phyloP scores from a whole-genome alignment of 2,329 filamentous ascomycete species.

The Penicillium sp. region DNA sequence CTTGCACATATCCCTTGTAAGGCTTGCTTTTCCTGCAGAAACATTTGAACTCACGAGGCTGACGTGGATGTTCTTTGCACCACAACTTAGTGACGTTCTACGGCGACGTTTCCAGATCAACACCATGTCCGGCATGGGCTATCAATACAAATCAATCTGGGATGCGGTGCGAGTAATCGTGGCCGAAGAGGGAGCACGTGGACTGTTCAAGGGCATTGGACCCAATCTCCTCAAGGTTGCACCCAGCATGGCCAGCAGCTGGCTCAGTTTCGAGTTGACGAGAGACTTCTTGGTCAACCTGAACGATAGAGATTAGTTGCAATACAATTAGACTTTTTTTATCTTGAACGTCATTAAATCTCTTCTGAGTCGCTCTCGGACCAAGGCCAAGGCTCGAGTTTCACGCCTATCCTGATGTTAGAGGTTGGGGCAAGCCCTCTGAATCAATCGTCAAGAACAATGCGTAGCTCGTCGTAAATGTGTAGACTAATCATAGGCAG shows the following conservation, averaged over 20 bases:
- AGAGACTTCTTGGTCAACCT: conserved; percentile 78
- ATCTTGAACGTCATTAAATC: neutral
- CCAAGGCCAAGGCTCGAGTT: neutral
- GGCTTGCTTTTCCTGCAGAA: conserved; percentile 33
- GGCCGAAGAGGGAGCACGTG: conserved; percentile 76
- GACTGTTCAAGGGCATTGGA: conserved; percentile 93
- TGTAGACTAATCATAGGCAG: neutral
- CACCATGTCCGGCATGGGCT: conserved; percentile 98
- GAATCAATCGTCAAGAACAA: neutral
- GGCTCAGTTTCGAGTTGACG: conserved; percentile 94
- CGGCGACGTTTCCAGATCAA: conserved; percentile 97
- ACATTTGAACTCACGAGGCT: conserved; percentile 2
- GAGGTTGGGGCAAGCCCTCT: neutral
- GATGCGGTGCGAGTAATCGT: conserved; percentile 84
- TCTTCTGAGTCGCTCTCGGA: neutral
- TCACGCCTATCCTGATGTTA: neutral
- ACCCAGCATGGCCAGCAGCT: conserved; percentile 97
- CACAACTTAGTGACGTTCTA: conserved; percentile 71
- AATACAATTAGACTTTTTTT: conserved; percentile 18
- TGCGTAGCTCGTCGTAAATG: neutral
- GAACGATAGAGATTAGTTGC: conserved; percentile 30
- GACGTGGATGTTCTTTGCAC: neutral
- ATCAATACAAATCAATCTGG: conserved; percentile 84
- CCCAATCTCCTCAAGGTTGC: conserved; percentile 96
- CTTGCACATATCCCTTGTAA: conserved; percentile 97